phyloP scores from a whole-genome alignment of 352 stramenopile genomes.

The Phytophthora capsici region DNA sequence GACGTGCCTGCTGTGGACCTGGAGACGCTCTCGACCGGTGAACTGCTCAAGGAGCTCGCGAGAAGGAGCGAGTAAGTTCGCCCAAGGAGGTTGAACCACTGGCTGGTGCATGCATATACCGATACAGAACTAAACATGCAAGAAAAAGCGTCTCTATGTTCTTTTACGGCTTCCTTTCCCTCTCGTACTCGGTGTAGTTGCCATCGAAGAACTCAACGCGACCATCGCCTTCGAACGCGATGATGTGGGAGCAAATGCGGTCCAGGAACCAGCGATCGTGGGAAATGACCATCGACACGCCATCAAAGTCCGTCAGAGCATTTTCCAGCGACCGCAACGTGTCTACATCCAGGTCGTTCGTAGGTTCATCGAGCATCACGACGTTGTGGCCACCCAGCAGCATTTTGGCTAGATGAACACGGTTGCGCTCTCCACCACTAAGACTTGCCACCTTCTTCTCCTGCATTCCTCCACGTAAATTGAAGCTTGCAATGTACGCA shows the following conservation, averaged over 20 bases:
- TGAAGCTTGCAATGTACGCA: conserved; percentile 89
- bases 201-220: conserved; percentile 84
- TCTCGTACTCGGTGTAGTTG: conserved; percentile 90
- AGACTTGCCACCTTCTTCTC: conserved; percentile 83
- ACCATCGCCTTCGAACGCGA: conserved; percentile 81
- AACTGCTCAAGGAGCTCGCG: conserved; percentile 80
- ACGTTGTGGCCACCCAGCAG: conserved; percentile 84
- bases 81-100: not conserved
- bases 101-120: conserved; percentile 3
- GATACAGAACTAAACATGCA: not conserved
- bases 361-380: conserved; percentile 90
- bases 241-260: conserved; percentile 89
- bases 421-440: conserved; percentile 86
- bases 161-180: conserved; percentile 58
- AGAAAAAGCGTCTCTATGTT: not conserved
- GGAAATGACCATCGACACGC: conserved; percentile 95
- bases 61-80: conserved; percentile 59
- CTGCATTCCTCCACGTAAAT: conserved; percentile 83
- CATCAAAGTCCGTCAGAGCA: conserved; percentile 87
- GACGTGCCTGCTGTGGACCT: conserved; percentile 81
- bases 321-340: conserved; percentile 88
- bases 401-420: conserved; percentile 89
- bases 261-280: conserved; percentile 98
- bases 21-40: conserved; percentile 70
- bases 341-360: conserved; percentile 88